Evolutionary conservation across 1,284 basidiomycete species (phyloP).

Genomic region (Coniophora puteana): DNA sequence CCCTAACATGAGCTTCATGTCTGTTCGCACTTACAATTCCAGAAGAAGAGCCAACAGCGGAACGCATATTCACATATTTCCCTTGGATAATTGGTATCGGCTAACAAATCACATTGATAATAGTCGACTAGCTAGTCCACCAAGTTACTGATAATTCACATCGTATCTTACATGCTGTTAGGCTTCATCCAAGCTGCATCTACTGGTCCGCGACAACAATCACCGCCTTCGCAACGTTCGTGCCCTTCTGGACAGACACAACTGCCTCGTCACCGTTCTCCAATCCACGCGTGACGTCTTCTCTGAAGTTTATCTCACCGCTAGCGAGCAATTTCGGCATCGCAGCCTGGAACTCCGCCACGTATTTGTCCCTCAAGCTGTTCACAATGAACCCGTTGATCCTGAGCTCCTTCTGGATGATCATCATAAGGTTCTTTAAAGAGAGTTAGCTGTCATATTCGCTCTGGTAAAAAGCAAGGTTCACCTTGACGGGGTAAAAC

Average conservation of each 20-base stretch:
- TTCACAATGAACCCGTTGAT: slow-evolving; percentile 45
- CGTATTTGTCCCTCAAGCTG: slow-evolving; percentile 20
- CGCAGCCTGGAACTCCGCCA: slow-evolving; percentile 32
- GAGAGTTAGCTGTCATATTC: background rate
- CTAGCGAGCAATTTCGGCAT: slow-evolving; percentile 37
- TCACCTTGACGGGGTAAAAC: slow-evolving; percentile 19
- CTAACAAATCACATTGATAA: too few species aligned
- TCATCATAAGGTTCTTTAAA: slow-evolving; percentile 16
- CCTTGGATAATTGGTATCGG: too few species aligned
- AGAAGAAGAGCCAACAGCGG: too few species aligned
- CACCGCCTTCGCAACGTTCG: slow-evolving; percentile 40
- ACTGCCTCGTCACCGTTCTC: slow-evolving; percentile 35
- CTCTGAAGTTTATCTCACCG: slow-evolving; percentile 42
- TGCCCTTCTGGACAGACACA: slow-evolving; percentile 37
- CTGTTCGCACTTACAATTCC: too few species aligned
- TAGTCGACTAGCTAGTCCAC: too few species aligned
- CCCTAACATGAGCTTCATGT: too few species aligned
- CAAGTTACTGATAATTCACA: too few species aligned
- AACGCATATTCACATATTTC: too few species aligned
- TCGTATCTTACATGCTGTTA: too few species aligned
- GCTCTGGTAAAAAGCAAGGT: background rate
- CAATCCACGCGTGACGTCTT: slow-evolving; percentile 34
- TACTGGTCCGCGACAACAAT: slow-evolving; percentile 22
- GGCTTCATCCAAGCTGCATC: too few species aligned
- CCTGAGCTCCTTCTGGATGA: slow-evolving; percentile 41